Base-by-base conservation (phyloP, 202 grass and related monocot species). In the Dendrocalamus latiflorus region DNA sequence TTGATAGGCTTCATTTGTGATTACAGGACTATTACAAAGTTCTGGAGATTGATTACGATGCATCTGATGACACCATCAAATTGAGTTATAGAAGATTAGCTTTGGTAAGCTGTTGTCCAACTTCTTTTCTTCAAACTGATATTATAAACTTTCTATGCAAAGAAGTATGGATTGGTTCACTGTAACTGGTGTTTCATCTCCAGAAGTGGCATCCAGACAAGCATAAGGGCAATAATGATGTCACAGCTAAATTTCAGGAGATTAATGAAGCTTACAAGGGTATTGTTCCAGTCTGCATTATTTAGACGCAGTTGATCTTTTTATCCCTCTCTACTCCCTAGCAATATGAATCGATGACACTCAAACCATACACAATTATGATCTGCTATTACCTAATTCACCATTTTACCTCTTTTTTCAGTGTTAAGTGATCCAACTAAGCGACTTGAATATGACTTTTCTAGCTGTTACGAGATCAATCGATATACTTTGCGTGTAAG, bases 191-290 rank as follows among this genome's bases (percentile, higher is more conserved):
- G 12, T 60, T 79, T 77, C 20, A 14, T 89, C 15, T 60, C 12
- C 83, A 91, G 92, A 85, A 83, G 78, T 94, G 92, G 89, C 92
- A 94, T 85, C 92, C 87, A 1, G 92, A 94, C 61, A 94, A 94
- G 59, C 87, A 92, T 74, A 88, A 91, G 70, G 89, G 90, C 5
- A 81, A 92, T 81, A 88, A 55, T 39, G 79, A 83, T 88, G 87
- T 79, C 58, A 94, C 90, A 66, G 85, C 89, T 86, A 94, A 92
- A 83, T 94, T 94, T 79, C 93, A 94, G 83, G 87, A 92, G 66
- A 94, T 94, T 45, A 94, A 86, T 67, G 90, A 94, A 86, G 93
- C 93, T 58, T 92, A 92, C 76, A 89, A 69, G 69, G 85, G 93
- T 94, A 77, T 39, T 54, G 16, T 60, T 74, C 53, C 20, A n/a